A percentile compares a stretch with the other conserved stretches of the same genome.
These are phyloP conservation scores for Corynascus novoguineensis DNA, from an alignment of 495 filamentous ascomycete species.

Conservation along the genomic window DNA sequence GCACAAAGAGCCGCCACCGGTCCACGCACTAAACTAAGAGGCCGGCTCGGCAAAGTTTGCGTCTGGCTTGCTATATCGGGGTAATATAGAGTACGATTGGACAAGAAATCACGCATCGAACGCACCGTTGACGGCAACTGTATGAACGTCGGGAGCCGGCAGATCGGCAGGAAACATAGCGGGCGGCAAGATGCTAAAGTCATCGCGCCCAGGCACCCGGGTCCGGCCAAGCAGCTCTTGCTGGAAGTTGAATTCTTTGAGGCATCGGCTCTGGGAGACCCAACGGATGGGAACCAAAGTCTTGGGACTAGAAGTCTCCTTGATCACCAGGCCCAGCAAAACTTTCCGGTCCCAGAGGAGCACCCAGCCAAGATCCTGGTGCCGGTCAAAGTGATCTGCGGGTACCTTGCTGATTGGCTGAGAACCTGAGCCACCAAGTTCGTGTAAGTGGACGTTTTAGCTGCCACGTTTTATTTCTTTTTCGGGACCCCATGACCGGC, in stretches of 20 bases:
- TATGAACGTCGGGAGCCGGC: background rate
- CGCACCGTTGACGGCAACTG: conserved; percentile 12
- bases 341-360: background rate
- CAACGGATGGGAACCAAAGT: conserved; percentile 3
- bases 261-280: conserved; percentile 4
- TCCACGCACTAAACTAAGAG: conserved; percentile 13
- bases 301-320: background rate
- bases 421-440: background rate
- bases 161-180: background rate
- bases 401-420: background rate
- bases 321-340: background rate
- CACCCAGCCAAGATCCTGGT: background rate
- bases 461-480: conserved; percentile 7
- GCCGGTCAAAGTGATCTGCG: conserved; percentile 1
- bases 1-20: background rate
- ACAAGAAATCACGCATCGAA: conserved; percentile 34
- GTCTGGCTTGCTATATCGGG: conserved; percentile 28
- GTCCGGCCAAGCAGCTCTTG: background rate
- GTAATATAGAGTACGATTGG: conserved; percentile 33
- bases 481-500: background rate
- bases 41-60: conserved; percentile 22
- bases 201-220: background rate
- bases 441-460: conserved; percentile 9
- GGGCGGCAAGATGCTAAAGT: background rate
- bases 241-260: background rate